A percentile compares a stretch with the other conserved stretches of the same genome.
phyloP scores from a whole-genome alignment of 2,329 filamentous ascomycete species.

The Corinectria fuckeliana region DNA sequence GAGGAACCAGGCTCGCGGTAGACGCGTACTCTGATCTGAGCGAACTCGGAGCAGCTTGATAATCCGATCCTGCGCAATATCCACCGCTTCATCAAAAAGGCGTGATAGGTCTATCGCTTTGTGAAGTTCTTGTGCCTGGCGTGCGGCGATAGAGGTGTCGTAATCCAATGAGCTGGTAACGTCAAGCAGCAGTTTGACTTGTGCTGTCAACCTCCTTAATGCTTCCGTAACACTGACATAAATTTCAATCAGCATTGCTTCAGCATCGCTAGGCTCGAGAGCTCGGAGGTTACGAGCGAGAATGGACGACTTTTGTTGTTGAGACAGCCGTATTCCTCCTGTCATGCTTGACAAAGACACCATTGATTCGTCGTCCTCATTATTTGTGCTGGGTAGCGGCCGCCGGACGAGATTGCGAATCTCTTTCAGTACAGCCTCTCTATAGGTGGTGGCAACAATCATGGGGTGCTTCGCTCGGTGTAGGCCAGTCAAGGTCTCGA shows the following conservation, averaged over 20 bases:
- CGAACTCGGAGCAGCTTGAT: constrained; percentile 79
- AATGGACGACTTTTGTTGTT: constrained; percentile 88
- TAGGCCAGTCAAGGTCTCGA: constrained; percentile 77
- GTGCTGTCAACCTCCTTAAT: constrained; percentile 81
- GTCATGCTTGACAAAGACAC: constrained; percentile 81
- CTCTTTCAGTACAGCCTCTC: constrained; percentile 84
- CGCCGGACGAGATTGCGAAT: constrained; percentile 84
- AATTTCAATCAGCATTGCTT: constrained; percentile 79
- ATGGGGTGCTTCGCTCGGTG: constrained; percentile 72
- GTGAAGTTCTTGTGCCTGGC: constrained; percentile 66
- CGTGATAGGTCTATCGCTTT: constrained; percentile 78
- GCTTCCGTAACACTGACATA: constrained; percentile 91
- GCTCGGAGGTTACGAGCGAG: constrained; percentile 87
- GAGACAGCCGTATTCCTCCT: constrained; percentile 70
- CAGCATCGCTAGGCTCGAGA: constrained; percentile 82
- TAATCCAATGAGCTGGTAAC: constrained; percentile 76
- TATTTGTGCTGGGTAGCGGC: constrained; percentile 88
- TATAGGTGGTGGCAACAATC: constrained; percentile 81
- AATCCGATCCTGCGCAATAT: constrained; percentile 79
- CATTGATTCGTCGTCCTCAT: constrained; percentile 92
- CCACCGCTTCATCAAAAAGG: constrained; percentile 79
- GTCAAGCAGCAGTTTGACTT: constrained; percentile 94
- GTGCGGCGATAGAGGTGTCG: no score
- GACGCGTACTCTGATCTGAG: constrained; percentile 72
- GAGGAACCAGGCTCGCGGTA: constrained; percentile 74